Percentiles rank a stretch among this genome's conserved stretches.
phyloP scores from a whole-genome alignment of 345 rosid species.

The Moricandia arvensis region DNA sequence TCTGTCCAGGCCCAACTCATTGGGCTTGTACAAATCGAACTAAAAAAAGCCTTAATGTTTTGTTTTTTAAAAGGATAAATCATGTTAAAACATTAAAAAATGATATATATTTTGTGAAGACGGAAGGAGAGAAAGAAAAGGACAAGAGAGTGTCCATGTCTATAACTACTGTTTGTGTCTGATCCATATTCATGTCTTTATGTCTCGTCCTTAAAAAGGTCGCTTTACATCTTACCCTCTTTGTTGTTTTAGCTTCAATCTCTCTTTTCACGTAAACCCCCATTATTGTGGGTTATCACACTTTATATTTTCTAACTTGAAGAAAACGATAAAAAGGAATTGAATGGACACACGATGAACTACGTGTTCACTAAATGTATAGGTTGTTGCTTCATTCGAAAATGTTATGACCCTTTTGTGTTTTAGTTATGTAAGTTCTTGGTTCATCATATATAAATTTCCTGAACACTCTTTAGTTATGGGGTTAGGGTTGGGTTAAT shows the following conservation, averaged over 20 bases:
- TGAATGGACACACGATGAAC: neutral
- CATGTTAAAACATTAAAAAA: neutral
- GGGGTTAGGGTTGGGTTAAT: neutral
- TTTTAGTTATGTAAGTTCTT: neutral
- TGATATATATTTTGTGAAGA: conserved; percentile 13
- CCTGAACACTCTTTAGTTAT: neutral
- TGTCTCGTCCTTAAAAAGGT: conserved; percentile 27
- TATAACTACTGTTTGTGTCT: conserved; percentile 28
- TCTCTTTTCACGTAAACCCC: neutral
- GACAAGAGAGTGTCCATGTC: conserved; percentile 34
- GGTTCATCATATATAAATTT: neutral
- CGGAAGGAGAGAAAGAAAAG: conserved; percentile 25
- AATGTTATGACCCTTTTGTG: neutral
- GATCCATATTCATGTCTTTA: conserved; percentile 29
- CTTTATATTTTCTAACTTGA: neutral
- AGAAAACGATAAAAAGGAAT: neutral
- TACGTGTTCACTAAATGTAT: neutral
- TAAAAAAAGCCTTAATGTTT: neutral
- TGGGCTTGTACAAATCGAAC: neutral
- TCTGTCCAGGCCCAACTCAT: conserved; percentile 13
- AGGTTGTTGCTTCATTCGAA: neutral
- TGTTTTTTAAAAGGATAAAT: neutral
- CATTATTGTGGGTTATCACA: neutral
- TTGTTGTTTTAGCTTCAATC: conserved; percentile 21
- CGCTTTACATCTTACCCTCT: conserved; percentile 29